Evolutionary conservation across 1,284 basidiomycete genomes (phyloP), one percentile per base, ranked within the genome.

Genomic region (Schizophyllum commune): DNA sequence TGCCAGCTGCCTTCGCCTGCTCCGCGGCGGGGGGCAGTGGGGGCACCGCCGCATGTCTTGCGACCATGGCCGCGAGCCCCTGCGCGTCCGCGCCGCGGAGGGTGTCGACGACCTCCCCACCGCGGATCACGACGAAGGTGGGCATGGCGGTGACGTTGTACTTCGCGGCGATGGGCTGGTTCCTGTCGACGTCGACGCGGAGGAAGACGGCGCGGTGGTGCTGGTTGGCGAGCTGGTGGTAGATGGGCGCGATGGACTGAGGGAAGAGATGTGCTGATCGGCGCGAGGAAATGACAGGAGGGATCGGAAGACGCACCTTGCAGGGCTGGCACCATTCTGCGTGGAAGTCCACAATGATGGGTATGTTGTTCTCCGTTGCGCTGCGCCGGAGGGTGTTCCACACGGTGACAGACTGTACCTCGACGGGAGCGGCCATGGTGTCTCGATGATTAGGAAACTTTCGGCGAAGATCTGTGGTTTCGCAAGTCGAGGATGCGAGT

Each of bases 101-200:
- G 58, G 62, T 65, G 39, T 65, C 66, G 34, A 63, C 62, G 5
- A 58, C 58, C 54, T 66, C 60, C 27, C 65, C 64, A 7, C 62
- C 52, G 52, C 66, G 67, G 6, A 69, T 65, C 0, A 64, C 67
- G 2, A 65, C n/a, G 56, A 69, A 69, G 0, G 68, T 69, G 6
- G 68, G 68, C 68, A 69, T 69, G 1, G 68, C 68, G 17, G 65
- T 63, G 9, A 69, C 61, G 47, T 65, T 60, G 60, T 69, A 69
- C 61, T 69, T 69, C 3, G 62, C 47, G 1, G 68, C 68, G 32
- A 69, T 69, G 32, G 66, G 58, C 47, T 65, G 58, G 52, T 65
- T 65, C 1, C 59, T 60, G 34, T 69, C 68, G 17, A 67, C 65
- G 39, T 68, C 66, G 34, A 69, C 67, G 17, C 68, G 67, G n/a